Conservation (phyloP, 2,329 filamentous ascomycete species). For the Thielaviopsis cerberus region DNA sequence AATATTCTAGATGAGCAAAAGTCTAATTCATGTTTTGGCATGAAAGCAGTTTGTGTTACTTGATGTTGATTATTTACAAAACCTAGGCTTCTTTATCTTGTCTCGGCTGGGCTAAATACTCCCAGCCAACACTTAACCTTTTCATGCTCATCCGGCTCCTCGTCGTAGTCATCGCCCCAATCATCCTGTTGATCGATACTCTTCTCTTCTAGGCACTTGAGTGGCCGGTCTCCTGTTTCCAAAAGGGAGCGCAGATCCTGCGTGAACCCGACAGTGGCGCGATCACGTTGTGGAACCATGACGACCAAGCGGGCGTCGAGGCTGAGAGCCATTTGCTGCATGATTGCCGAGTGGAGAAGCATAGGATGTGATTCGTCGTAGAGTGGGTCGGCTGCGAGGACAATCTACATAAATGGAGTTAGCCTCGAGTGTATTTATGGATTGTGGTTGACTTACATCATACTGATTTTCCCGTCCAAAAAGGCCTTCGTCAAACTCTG, state of each 20-base stretch:
- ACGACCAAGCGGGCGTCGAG: constrained; percentile 48
- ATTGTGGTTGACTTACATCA: constrained; percentile 20
- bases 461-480: constrained; percentile 33
- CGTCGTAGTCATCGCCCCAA: constrained; percentile 37
- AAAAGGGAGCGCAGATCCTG: constrained; percentile 44
- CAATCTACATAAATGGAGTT: too few species aligned
- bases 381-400: constrained; percentile 71
- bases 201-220: constrained; percentile 39
- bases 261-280: constrained; percentile 43
- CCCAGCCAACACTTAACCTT: constrained; percentile 52
- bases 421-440: too few species aligned
- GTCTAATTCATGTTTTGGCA: neutral
- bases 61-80: neutral
- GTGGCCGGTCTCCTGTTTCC: constrained; percentile 25
- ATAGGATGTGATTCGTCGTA: constrained; percentile 70
- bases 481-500: constrained; percentile 25
- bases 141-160: constrained; percentile 13
- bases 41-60: too few species aligned
- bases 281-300: constrained; percentile 64
- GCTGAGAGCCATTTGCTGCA: constrained; percentile 42
- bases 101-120: constrained; percentile 27
- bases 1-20: neutral
- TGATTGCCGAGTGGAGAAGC: constrained; percentile 53
- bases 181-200: constrained; percentile 52
- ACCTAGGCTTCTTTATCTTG: neutral